Evolutionary conservation across 495 filamentous ascomycete genomes (phyloP).

Genomic region (Stereocaulon alpinum): DNA sequence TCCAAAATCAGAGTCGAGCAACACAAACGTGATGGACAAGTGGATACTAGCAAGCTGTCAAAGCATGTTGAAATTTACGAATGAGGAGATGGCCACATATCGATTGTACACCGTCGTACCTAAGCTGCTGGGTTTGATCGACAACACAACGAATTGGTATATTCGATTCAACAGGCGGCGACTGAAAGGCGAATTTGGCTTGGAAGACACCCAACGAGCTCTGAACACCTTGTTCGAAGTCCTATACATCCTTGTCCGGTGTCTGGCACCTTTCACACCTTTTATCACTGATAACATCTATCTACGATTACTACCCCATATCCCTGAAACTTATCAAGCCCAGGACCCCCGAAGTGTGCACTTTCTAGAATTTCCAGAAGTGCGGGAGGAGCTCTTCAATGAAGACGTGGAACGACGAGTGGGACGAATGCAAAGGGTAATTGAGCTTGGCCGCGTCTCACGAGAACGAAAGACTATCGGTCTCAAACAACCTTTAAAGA

Average conservation of each 20-base stretch:
- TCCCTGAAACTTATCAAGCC: constrained; percentile 52
- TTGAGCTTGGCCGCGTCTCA: constrained; percentile 76
- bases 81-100: constrained; percentile 90
- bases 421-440: constrained; percentile 86
- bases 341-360: constrained; percentile 78
- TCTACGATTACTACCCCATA: constrained; percentile 67
- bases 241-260: constrained; percentile 75
- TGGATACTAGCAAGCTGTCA: constrained; percentile 95
- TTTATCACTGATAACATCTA: constrained; percentile 96
- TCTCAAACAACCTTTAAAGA: constrained; percentile 83
- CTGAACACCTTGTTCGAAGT: constrained; percentile 97
- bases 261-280: constrained; percentile 87
- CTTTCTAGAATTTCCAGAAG: constrained; percentile 83
- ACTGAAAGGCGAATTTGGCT: constrained; percentile 77
- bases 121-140: constrained; percentile 74
- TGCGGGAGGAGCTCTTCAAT: constrained; percentile 80
- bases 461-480: constrained; percentile 77
- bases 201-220: constrained; percentile 80
- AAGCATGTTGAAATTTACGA: constrained; percentile 83
- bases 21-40: constrained; percentile 90
- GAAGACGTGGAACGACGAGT: constrained; percentile 77
- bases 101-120: constrained; percentile 93
- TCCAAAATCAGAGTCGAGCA: constrained; percentile 57
- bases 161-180: constrained; percentile 97
- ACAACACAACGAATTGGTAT: constrained; percentile 98